phyloP scores from a whole-genome alignment of 345 rosid species.

The Angophora floribunda region DNA sequence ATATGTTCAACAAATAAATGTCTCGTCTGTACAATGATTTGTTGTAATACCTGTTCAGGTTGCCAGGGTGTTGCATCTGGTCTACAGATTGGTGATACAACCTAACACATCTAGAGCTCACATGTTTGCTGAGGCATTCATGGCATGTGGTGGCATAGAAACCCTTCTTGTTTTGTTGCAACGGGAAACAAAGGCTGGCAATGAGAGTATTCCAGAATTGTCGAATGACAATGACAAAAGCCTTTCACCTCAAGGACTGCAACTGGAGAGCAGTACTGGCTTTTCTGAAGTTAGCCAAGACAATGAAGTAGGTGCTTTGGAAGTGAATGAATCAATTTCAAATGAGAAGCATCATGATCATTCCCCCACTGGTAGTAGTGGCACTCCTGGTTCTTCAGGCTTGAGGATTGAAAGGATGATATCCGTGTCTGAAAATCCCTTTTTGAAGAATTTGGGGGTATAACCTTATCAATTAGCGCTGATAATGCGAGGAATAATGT shows the following conservation, averaged over 20 bases:
- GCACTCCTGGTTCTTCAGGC: slow-evolving; percentile 25
- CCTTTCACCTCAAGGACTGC: slow-evolving; percentile 28
- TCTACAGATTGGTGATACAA: slow-evolving; percentile 85
- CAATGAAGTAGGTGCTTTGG: slow-evolving; percentile 23
- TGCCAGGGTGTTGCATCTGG: slow-evolving; percentile 84
- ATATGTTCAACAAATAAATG: neutral
- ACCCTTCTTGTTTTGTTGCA: slow-evolving; percentile 96
- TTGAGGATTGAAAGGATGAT: slow-evolving; percentile 40
- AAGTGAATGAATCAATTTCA: slow-evolving; percentile 21
- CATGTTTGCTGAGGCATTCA: slow-evolving; percentile 69
- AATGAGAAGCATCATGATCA: slow-evolving; percentile 25
- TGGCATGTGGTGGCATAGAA: slow-evolving; percentile 87
- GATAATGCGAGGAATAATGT: slow-evolving; percentile 94
- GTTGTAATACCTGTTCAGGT: slow-evolving; percentile 38
- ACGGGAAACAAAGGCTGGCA: slow-evolving; percentile 87
- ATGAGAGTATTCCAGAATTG: slow-evolving; percentile 28
- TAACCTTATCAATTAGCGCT: slow-evolving; percentile 87
- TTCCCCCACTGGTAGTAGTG: slow-evolving; percentile 17
- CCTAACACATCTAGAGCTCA: slow-evolving; percentile 84
- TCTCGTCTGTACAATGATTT: neutral
- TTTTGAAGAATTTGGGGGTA: slow-evolving; percentile 75
- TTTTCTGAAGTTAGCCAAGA: slow-evolving; percentile 26
- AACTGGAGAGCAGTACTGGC: slow-evolving; percentile 13
- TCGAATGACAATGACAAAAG: slow-evolving; percentile 16
- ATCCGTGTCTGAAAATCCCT: slow-evolving; percentile 54